Evolutionary conservation across 768 basidiomycete species (phyloP).

Genomic region (Lentinus brumalis): DNA sequence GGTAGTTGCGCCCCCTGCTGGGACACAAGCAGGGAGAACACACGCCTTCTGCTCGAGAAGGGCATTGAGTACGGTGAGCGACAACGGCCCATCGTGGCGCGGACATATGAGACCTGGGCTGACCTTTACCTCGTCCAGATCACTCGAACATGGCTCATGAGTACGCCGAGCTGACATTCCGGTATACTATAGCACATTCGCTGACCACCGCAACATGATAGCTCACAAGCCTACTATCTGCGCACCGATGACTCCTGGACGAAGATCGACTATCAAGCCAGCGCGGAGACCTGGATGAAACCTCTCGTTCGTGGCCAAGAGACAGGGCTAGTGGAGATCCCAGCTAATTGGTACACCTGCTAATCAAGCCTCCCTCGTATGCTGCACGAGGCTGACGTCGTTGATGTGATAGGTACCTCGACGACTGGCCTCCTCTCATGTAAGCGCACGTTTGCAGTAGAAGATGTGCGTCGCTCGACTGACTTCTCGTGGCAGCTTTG

Average conservation of each 20-base stretch:
- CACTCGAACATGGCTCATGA: conserved; percentile 61
- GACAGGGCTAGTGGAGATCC: conserved; percentile 65
- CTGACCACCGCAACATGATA: conserved; percentile 12
- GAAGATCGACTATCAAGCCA: conserved; percentile 63
- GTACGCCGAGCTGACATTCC: conserved; percentile 24
- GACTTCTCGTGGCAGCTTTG: conserved; percentile 50
- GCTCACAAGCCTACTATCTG: conserved; percentile 67
- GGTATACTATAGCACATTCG: background rate
- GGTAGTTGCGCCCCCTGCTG: conserved; percentile 80
- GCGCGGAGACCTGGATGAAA: conserved; percentile 73
- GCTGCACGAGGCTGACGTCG: background rate
- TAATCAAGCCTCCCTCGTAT: background rate
- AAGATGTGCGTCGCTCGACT: background rate
- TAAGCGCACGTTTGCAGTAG: conserved; percentile 25
- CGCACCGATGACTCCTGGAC: conserved; percentile 71
- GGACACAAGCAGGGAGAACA: conserved; percentile 73
- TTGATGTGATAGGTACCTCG: conserved; percentile 44
- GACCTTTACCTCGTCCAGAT: conserved; percentile 35
- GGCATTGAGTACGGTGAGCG: conserved; percentile 70
- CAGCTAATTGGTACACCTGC: conserved; percentile 58
- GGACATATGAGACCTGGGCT: background rate
- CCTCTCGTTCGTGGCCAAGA: conserved; percentile 63
- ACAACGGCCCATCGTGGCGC: conserved; percentile 6
- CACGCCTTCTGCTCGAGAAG: conserved; percentile 62
- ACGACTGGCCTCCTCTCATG: conserved; percentile 81